These are phyloP conservation scores for Dactylellina leptospora DNA, from an alignment of 2,329 filamentous ascomycete species.

Conservation along the genomic window DNA sequence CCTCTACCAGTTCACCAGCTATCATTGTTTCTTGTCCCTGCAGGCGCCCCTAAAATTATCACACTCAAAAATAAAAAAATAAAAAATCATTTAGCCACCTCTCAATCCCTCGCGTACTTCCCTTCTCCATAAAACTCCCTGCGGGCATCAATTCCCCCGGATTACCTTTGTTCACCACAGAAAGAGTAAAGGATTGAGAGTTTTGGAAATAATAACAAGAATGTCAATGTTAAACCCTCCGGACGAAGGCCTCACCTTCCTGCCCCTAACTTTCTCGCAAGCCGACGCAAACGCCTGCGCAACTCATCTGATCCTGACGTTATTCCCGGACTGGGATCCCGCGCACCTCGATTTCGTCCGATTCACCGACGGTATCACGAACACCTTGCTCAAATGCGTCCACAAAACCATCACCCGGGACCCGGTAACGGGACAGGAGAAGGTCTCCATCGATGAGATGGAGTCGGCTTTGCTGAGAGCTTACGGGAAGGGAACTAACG, in stretches of 20 bases:
- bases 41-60: slow-evolving; percentile 6
- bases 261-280: slow-evolving; percentile 81
- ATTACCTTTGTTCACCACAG: too few relatives aligned
- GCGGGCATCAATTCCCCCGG: background rate
- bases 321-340: slow-evolving; percentile 83
- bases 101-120: background rate
- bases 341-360: slow-evolving; percentile 81
- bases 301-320: slow-evolving; percentile 76
- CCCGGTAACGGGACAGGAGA: slow-evolving; percentile 57
- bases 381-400: slow-evolving; percentile 71
- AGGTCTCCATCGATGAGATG: slow-evolving; percentile 66
- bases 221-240: slow-evolving; percentile 29
- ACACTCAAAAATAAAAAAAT: background rate
- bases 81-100: slow-evolving; percentile 32
- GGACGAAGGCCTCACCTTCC: slow-evolving; percentile 61
- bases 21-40: background rate
- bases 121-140: background rate
- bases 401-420: slow-evolving; percentile 51
- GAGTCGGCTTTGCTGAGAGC: slow-evolving; percentile 89
- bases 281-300: slow-evolving; percentile 81
- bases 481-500: slow-evolving; percentile 91
- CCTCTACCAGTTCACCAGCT: too few relatives aligned
- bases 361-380: slow-evolving; percentile 98
- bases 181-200: background rate
- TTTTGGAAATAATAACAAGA: background rate